phyloP scores from a whole-genome alignment of 306 rosid species.

The Cucurbita moschata region DNA sequence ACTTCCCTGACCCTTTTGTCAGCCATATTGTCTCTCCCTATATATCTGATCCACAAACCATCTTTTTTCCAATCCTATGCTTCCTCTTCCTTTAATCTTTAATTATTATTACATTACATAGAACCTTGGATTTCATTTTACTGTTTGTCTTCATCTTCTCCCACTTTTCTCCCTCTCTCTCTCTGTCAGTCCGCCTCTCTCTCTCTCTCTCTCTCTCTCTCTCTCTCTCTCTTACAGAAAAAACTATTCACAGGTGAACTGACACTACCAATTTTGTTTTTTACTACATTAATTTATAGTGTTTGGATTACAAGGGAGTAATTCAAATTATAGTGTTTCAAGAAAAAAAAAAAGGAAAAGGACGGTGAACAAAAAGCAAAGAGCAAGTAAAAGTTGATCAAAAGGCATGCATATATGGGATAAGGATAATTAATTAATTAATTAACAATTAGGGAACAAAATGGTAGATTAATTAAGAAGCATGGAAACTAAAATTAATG shows the following conservation, averaged over 20 bases:
- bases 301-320: no score
- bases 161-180: conserved; percentile 13
- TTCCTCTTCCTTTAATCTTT: conserved; percentile 4
- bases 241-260: not conserved
- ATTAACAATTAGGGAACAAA: conserved; percentile 12
- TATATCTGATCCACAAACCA: conserved; percentile 20
- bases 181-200: conserved; percentile 2
- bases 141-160: conserved; percentile 63
- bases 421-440: not conserved
- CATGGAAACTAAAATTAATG: not conserved
- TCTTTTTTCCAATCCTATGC: no score
- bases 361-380: not conserved
- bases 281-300: not conserved
- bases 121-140: conserved; percentile 48
- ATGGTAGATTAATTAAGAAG: not conserved
- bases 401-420: not conserved
- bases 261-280: not conserved
- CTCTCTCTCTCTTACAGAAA: not conserved
- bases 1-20: conserved; percentile 39
- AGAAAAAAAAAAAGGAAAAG: not conserved
- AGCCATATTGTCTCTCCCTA: conserved; percentile 32
- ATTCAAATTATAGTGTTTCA: not conserved
- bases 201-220: conserved; percentile 24
- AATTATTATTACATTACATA: conserved; percentile 15
- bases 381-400: not conserved